phyloP scores from a whole-genome alignment of 768 basidiomycete species.

The Trametes gibbosa region DNA sequence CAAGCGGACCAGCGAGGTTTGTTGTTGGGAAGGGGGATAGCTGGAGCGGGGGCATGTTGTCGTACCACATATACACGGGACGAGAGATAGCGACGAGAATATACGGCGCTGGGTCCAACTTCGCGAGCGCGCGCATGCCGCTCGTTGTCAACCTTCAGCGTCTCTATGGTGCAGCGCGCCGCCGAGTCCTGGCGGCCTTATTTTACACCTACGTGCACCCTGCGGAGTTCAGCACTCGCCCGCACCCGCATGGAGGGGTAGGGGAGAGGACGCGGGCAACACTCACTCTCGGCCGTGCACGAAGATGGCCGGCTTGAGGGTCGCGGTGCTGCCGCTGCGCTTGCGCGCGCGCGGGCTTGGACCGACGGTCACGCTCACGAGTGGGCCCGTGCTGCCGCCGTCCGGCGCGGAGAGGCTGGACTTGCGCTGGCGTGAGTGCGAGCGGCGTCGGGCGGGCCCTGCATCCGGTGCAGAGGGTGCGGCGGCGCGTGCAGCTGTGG shows the following conservation, averaged over 20 bases:
- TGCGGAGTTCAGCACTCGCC: constrained; percentile 9
- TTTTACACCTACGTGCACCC: constrained; percentile 15
- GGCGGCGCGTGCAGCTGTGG: constrained; percentile 23
- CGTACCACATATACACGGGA: constrained; percentile 7
- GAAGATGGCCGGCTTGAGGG: constrained; percentile 26
- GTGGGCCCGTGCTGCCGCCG: constrained; percentile 14
- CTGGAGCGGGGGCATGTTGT: neutral
- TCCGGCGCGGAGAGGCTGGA: constrained; percentile 6
- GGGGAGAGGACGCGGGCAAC: neutral
- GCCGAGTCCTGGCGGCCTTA: constrained; percentile 1
- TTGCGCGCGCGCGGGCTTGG: constrained; percentile 20
- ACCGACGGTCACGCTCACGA: constrained; percentile 27
- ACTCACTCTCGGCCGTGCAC: constrained; percentile 29
- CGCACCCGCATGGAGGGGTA: neutral
- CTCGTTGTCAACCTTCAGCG: neutral
- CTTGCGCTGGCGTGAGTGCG: constrained; percentile 19
- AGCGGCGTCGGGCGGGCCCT: constrained; percentile 14
- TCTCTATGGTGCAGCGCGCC: constrained; percentile 1
- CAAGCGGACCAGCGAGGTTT: neutral
- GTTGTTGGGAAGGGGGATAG: no score
- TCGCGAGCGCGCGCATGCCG: neutral
- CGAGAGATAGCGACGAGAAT: neutral
- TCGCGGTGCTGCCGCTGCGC: constrained; percentile 22
- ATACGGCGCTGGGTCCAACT: neutral
- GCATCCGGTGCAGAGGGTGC: constrained; percentile 5